Base-by-base conservation (phyloP, 176 grass and related monocot species). In the Oryza glumipatula region DNA sequence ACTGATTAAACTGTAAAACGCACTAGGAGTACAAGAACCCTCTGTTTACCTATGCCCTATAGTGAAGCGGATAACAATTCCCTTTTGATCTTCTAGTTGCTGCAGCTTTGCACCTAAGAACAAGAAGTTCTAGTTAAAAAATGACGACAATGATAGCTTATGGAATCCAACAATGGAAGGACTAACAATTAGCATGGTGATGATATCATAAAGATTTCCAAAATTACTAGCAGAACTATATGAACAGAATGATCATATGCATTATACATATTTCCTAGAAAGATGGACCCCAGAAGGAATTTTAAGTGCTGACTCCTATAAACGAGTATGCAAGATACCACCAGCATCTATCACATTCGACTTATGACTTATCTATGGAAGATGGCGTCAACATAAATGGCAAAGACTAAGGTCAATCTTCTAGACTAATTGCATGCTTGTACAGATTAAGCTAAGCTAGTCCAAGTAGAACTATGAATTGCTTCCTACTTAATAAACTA, bases 31-130 rank as follows among this genome's bases (percentile, higher is more conserved):
- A 86, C 51, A 89, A 52, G 83, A 73, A 88, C 6, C 48, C 83
- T 85, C 9, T 54, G 22, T 68, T 77, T 99, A 96, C 96, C 96
- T 99, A 84, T 99, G 96, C 56, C 96, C 96, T 23, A 99, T 99
- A 78, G 89, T 94, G 87, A 99, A 99, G 69, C 96, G 93, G 24
- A 96, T 86, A 79, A 99, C 88, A 79, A 99, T 96, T 26, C 96
- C 96, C 67, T 99, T 95, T 22, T 94, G 86, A 71, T 88, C 80
- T 91, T 99, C 96, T 68, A 99, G 85, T 47, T 90, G 89, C 67
- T 91, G 43, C 68, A 95, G 76, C 70, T 90, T 94, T 84, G 95
- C 83, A 88, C 96, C 96, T 91, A 81, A 48, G n/a, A 79, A 23
- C 19, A 87, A 87, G 80, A 32, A 83, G 7, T 33, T 70, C 43